Conservation (phyloP, 345 rosid species). For the Populus deltoides region DNA sequence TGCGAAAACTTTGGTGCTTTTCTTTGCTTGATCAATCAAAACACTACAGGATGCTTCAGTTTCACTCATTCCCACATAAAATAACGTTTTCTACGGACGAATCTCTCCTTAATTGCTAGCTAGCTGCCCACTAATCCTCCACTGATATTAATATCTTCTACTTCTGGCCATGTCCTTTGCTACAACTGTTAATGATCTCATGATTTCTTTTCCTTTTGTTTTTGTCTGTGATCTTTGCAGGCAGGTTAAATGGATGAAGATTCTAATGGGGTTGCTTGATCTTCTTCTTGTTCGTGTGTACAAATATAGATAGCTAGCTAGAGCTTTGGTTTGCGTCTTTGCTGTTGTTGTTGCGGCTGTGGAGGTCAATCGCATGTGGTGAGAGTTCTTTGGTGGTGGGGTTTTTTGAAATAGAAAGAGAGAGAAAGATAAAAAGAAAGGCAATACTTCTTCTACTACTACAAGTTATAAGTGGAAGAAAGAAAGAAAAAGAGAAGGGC, state of each 20-base stretch:
- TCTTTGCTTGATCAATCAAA: conserved; percentile 40
- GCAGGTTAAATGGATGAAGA: conserved; percentile 41
- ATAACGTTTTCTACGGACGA: conserved; percentile 16
- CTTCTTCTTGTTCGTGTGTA: neutral
- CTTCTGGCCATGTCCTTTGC: conserved; percentile 15
- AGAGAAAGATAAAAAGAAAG: conserved; percentile 3
- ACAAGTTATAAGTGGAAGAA: neutral
- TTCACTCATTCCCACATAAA: conserved; percentile 37
- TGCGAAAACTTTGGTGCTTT: conserved; percentile 18
- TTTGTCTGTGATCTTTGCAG: conserved; percentile 34
- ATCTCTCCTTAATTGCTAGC: conserved; percentile 1
- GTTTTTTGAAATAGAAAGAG: conserved; percentile 20
- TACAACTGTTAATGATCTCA: conserved; percentile 25
- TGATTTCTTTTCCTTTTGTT: neutral
- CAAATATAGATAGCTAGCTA: neutral
- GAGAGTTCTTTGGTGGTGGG: conserved; percentile 31
- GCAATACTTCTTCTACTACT: neutral
- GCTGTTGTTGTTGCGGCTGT: conserved; percentile 11
- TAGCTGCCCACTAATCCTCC: neutral
- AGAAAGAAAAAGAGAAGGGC: conserved; percentile 2
- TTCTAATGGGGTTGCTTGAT: conserved; percentile 30
- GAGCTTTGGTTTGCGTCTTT: conserved; percentile 11
- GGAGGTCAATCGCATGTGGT: neutral
- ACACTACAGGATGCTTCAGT: conserved; percentile 32
- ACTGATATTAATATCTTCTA: neutral